These are phyloP conservation scores for Aphanomyces invadans DNA, from an alignment of 352 stramenopile species.

Conservation along the genomic window DNA sequence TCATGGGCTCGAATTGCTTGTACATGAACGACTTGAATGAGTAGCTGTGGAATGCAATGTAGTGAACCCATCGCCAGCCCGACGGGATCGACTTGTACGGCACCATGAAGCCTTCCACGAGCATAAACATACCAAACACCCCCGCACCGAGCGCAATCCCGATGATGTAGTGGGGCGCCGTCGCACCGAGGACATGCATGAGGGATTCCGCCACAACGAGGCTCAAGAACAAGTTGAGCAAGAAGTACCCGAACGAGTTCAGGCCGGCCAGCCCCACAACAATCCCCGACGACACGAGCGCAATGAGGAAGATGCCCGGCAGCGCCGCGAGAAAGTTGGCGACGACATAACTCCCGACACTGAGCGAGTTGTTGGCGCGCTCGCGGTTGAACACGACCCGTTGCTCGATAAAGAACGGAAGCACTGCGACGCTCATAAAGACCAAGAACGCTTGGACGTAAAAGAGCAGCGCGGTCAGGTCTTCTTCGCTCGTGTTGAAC, in stretches of 20 bases:
- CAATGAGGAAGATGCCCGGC: slow-evolving; percentile 41
- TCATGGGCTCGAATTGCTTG: slow-evolving; percentile 35
- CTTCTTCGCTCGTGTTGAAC: slow-evolving; percentile 35
- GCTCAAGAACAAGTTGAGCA: slow-evolving; percentile 43
- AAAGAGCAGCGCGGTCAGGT: slow-evolving; percentile 59
- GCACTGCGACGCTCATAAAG: slow-evolving; percentile 82
- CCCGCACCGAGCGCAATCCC: slow-evolving; percentile 45
- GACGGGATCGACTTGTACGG: slow-evolving; percentile 32
- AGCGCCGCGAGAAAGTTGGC: slow-evolving; percentile 43
- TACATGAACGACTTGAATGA: slow-evolving; percentile 46
- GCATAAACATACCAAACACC: slow-evolving; percentile 47
- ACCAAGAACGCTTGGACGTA: slow-evolving; percentile 83
- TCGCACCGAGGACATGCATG: slow-evolving; percentile 37
- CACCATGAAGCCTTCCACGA: slow-evolving; percentile 51
- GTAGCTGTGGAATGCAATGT: slow-evolving; percentile 54
- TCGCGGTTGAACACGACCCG: slow-evolving; percentile 60
- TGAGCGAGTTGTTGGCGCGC: slow-evolving; percentile 52
- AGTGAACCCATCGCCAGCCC: slow-evolving; percentile 48
- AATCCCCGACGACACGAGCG: slow-evolving; percentile 31
- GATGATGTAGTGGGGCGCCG: slow-evolving; percentile 50
- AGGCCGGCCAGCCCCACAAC: slow-evolving; percentile 33
- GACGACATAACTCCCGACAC: slow-evolving; percentile 45
- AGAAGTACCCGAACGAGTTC: slow-evolving; percentile 33
- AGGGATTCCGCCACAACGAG: slow-evolving; percentile 43
- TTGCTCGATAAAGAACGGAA: slow-evolving; percentile 83